Base-by-base conservation (phyloP, 495 filamentous ascomycete genomes). In the Penicillium lagena region DNA sequence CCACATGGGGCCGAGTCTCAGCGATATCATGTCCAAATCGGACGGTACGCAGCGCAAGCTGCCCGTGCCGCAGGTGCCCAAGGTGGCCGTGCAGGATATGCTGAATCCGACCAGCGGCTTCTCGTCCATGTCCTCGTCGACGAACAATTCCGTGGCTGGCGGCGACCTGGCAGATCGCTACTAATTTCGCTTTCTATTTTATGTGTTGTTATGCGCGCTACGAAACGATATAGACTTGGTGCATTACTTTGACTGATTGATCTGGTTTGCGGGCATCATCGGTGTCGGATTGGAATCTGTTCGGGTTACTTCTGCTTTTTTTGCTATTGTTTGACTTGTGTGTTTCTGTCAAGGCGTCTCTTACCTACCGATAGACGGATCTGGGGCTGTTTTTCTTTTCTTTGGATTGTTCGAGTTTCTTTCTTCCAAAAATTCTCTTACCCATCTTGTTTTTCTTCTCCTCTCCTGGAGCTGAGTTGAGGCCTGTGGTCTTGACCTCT, bases 11-110 rank as follows among this genome's bases (percentile, higher is more conserved):
- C 77, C 91, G 13, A 83, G 87, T 31, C 82, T 98, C 46, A 89
- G 79, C 47, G 91, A 98, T 54, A 96, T 98, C 61, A 93, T 98
- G 69, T 86, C 81, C 49, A 83, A 83, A 44, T 75, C 87, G 1
- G 89, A 96, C 47, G 87, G 89, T 14, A 80, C 83, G n/a, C 85
- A 90, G 58, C 72, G 93, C 50, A 97, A 96, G 66, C 72, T 98
- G n/a, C 93, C 93, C 0, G 84, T 94, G n/a, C 89, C 88, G 7
- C 81, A 85, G 63, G 77, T 90, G 2, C 89, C 89, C 41, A 94
- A 90, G 58, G 85, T 96, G 12, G 83, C 87, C 1, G 87, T 95
- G 5, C 89, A 94, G 50, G 90, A 95, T 53, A 73, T 96, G 50
- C 66, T 96, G 45, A 85, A 81, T 46, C 73, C 78, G 1, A 66